A percentile compares a stretch with the other conserved stretches of the same genome.
Conservation (phyloP, 495 filamentous ascomycete genomes). For the Achaetomiella virescens region DNA sequence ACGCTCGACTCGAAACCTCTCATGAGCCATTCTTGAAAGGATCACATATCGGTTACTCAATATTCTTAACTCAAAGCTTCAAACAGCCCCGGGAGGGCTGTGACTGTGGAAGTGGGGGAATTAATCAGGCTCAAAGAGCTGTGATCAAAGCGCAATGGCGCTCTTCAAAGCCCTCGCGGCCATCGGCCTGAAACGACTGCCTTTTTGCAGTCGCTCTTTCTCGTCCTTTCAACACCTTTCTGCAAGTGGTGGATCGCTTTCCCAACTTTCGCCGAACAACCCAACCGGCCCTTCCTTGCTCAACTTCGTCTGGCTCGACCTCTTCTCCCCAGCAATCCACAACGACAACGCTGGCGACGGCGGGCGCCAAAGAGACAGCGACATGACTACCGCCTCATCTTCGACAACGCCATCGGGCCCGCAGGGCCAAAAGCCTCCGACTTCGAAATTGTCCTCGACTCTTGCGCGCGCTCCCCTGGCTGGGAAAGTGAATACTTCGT, state of each 20-base stretch:
- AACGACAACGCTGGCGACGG: background rate
- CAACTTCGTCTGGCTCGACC: background rate
- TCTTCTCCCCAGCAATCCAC: slow-evolving; percentile 1
- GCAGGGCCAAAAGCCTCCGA: background rate
- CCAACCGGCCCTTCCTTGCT: slow-evolving; percentile 8
- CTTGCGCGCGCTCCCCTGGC: slow-evolving; percentile 12
- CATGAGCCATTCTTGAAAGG: background rate
- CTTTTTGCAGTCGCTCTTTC: slow-evolving; percentile 24
- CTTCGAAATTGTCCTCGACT: slow-evolving; percentile 19
- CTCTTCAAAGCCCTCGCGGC: slow-evolving; percentile 20
- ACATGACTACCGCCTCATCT: slow-evolving; percentile 12
- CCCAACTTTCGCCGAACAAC: background rate
- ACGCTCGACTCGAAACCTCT: background rate
- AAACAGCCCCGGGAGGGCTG: background rate
- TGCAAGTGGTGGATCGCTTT: slow-evolving; percentile 15
- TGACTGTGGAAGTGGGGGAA: slow-evolving; percentile 8
- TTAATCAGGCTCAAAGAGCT: background rate
- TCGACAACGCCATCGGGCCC: slow-evolving; percentile 7
- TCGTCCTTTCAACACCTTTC: slow-evolving; percentile 20
- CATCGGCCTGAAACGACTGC: slow-evolving; percentile 20
- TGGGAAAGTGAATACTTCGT: slow-evolving; percentile 12
- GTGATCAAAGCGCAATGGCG: slow-evolving; percentile 22
- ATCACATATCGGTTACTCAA: background rate
- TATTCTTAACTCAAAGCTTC: background rate
- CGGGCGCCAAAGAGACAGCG: background rate